Conservation (phyloP, 202 grass and related monocot genomes). For the Schoenoplectus tabernaemontani region DNA sequence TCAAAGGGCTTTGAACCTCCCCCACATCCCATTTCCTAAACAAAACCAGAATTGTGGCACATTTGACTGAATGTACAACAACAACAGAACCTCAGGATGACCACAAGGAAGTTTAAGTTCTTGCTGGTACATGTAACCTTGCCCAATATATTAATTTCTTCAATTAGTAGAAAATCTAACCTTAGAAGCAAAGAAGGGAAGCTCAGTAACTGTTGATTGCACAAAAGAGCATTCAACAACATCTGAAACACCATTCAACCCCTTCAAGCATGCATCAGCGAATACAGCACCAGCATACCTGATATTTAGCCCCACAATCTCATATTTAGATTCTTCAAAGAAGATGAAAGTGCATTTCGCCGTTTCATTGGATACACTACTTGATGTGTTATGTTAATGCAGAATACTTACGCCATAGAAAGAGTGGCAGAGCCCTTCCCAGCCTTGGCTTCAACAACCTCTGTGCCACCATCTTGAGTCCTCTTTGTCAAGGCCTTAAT, state of each 20-base stretch:
- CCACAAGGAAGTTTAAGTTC: not conserved
- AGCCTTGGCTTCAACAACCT: constrained; percentile 94
- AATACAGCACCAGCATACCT: constrained; percentile 97
- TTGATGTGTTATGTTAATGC: not conserved
- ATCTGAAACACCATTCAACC: constrained; percentile 70
- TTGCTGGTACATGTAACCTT: not conserved
- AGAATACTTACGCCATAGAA: constrained; percentile 92
- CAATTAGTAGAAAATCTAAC: constrained; percentile 22
- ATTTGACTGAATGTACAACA: not conserved
- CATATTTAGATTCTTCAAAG: not conserved
- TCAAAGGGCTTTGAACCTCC: too few species aligned
- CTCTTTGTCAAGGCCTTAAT: constrained; percentile 89
- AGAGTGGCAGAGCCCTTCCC: constrained; percentile 89
- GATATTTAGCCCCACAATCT: not conserved
- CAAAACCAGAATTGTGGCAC: not conserved
- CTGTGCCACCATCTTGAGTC: constrained; percentile 93
- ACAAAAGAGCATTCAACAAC: constrained; percentile 86
- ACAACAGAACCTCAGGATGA: not conserved
- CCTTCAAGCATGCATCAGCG: constrained; percentile 94
- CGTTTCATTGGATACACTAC: not conserved
- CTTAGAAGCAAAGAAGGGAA: constrained; percentile 98
- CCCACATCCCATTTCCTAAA: too few species aligned
- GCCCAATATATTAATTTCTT: not conserved
- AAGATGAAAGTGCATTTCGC: not conserved
- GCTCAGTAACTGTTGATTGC: constrained; percentile 73